Base-by-base conservation (phyloP, 164 flowering plant genomes). In the Chloranthus sessilifolius region DNA sequence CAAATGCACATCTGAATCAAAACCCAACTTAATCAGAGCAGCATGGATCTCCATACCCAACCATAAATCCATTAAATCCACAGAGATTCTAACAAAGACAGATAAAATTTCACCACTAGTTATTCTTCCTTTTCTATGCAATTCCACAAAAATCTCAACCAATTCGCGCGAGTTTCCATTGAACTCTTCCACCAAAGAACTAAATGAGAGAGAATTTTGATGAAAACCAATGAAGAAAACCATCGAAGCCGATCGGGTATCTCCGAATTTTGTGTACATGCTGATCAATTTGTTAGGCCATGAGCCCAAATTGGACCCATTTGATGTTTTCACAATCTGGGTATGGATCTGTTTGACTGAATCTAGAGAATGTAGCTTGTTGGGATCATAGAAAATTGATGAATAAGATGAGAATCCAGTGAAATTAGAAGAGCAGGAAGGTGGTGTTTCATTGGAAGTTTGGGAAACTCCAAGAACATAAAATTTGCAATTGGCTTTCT, bases 31-130 rank as follows among this genome's bases (percentile, higher is more conserved):
- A 56, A 81, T 64, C 36, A 75, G 45, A 57, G 53, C 64, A 20
- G 74, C 81, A 73, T 81, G 88, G 36, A 80, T 58, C 47, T 55
- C 73, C 38, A 67, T 29, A 2, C 94, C 88, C 39, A 80, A 47
- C 69, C 68, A 65, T 15, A 41, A 43, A 43, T 68, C 69, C 70
- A 30, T 58, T 38, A 64, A 48, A 38, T 31, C 43, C 1, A 64
- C 57, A 46, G 78, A 82, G 26, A 73, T 19, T 54, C 60, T 80
- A 47, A 80, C 43, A 39, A 64, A 61, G 14, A 52, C 25, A 16
- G 68, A 35, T 16, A 71, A 62, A 63, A 51, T 53, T 34, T 20
- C 43, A 47, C 53, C 47, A 3, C 49, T 64, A 65, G 73, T 71
- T 1, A 37, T 22, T 31, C 71, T 62, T 42, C 78, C 82, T 66